Percentiles rank a stretch among this genome's conserved stretches.
phyloP scores from a whole-genome alignment of 1,284 basidiomycete genomes.

The Trametes versicolor region DNA sequence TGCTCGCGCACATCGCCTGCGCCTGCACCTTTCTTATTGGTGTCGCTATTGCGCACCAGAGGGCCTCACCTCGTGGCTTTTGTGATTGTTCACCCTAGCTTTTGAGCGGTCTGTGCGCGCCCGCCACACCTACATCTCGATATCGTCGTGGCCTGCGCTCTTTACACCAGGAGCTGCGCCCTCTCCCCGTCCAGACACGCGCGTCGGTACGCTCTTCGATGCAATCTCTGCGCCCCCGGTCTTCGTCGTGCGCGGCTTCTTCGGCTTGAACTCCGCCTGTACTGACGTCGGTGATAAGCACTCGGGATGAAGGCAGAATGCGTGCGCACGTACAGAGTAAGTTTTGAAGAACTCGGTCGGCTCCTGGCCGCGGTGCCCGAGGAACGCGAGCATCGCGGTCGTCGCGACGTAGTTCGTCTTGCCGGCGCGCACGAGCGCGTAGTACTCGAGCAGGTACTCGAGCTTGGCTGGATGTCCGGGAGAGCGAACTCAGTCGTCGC shows the following conservation, averaged over 20 bases:
- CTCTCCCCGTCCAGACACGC: too few relatives aligned
- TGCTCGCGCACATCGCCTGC: too few relatives aligned
- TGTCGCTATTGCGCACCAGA: too few relatives aligned
- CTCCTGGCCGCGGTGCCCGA: slow-evolving; percentile 34
- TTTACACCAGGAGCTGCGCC: too few relatives aligned
- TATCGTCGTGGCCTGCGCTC: too few relatives aligned
- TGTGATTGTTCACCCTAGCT: too few relatives aligned
- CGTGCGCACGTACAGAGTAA: slow-evolving; percentile 27
- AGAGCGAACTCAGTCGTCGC: not conserved
- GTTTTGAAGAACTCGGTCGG: slow-evolving; percentile 39
- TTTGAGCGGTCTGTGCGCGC: too few relatives aligned
- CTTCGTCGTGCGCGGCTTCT: slow-evolving; percentile 26
- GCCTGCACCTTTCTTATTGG: rapidly evolving
- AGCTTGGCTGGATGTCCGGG: slow-evolving; percentile 28
- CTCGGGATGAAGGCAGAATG: not conserved
- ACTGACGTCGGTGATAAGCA: not conserved
- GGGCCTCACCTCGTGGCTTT: too few relatives aligned
- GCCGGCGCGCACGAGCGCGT: slow-evolving; percentile 40
- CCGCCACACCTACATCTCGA: too few relatives aligned
- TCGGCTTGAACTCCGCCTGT: slow-evolving; percentile 37
- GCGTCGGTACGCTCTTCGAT: too few relatives aligned
- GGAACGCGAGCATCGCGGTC: slow-evolving; percentile 33
- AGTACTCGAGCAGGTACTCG: slow-evolving; percentile 39
- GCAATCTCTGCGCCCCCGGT: too few relatives aligned
- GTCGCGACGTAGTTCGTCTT: slow-evolving; percentile 40